Conservation (phyloP, 2,329 filamentous ascomycete species). For the Endothia cerciana region DNA sequence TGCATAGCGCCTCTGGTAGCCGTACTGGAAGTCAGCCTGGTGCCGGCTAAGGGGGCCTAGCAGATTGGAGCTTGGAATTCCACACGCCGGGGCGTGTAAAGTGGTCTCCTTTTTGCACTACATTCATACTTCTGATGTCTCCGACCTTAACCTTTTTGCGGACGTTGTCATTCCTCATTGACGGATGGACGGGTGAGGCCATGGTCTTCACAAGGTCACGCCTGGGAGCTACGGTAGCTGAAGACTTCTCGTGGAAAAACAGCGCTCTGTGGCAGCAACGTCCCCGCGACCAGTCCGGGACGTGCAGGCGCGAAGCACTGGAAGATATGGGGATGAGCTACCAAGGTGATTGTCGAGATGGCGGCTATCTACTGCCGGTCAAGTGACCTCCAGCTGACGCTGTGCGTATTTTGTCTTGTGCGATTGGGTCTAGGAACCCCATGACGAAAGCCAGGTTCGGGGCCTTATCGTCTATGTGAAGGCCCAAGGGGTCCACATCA, state of each 20-base stretch:
- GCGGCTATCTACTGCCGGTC: constrained; percentile 7
- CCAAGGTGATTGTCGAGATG: neutral
- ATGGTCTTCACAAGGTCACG: neutral
- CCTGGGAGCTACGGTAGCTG: neutral
- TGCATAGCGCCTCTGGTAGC: neutral
- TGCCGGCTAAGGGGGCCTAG: neutral
- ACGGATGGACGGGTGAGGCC: neutral
- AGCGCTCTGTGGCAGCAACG: neutral
- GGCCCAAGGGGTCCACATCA: neutral
- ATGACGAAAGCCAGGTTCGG: neutral
- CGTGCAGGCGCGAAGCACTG: neutral
- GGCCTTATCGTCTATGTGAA: neutral
- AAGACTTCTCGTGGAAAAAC: neutral
- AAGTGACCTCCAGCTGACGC: constrained; percentile 19
- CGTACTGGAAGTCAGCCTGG: neutral
- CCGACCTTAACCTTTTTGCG: neutral
- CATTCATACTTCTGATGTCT: neutral
- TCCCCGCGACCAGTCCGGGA: too few species aligned
- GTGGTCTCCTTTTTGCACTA: too few species aligned
- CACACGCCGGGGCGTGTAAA: neutral
- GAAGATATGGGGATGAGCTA: neutral
- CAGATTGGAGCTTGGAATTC: neutral
- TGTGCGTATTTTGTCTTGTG: constrained; percentile 6
- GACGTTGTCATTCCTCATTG: neutral
- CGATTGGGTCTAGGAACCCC: neutral